Base-by-base conservation (phyloP, 352 stramenopile genomes). In the Phytophthora niederhauseri region DNA sequence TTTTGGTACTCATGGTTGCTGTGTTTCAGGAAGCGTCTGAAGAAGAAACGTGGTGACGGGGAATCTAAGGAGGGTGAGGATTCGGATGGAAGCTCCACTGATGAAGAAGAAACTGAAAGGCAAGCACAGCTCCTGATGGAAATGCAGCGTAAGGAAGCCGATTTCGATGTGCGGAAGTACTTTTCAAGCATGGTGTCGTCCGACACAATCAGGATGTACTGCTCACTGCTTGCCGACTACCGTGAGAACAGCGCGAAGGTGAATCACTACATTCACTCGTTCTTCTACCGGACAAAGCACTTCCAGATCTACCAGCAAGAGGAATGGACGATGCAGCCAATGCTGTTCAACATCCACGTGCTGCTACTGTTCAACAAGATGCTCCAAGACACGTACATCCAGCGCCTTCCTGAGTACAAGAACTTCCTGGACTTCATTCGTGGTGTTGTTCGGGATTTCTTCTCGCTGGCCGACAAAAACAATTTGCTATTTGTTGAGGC, bases 261-360 rank as follows among this genome's bases (percentile, higher is more conserved):
- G 64, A 97, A 97, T 54, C 89, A 97, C 68, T 97, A 93, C 81
- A 84, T 97, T 22, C 86, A 95, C 73, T 92, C 87, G 22, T 95
- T 95, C 57, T 92, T 97, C 52, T 95, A 95, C 54, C 88, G 88
- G 17, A 84, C 81, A 26, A 93, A 92, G 46, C 79, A 93, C 61
- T 96, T 96, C 63, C 74, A 86, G 61, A 87, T 96, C 66, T 76
- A 86, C 38, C 71, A 82, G 55, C 78, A 89, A 54, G 81, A 95
- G 24, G 70, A 91, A 19, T 91, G 80, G 77, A 95, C 89, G 17
- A 89, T 94, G 84, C 86, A 97, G 43, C 89, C 89, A 20, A 89
- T 97, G 67, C 70, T 97, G 2, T 97, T 91, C 66, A 93, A 94
- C 62, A 92, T 97, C 31, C 85, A 89, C 63, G 80, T 91, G 41